These are phyloP conservation scores for Camelina neglecta DNA, from an alignment of 345 rosid genomes.

Conservation along the genomic window DNA sequence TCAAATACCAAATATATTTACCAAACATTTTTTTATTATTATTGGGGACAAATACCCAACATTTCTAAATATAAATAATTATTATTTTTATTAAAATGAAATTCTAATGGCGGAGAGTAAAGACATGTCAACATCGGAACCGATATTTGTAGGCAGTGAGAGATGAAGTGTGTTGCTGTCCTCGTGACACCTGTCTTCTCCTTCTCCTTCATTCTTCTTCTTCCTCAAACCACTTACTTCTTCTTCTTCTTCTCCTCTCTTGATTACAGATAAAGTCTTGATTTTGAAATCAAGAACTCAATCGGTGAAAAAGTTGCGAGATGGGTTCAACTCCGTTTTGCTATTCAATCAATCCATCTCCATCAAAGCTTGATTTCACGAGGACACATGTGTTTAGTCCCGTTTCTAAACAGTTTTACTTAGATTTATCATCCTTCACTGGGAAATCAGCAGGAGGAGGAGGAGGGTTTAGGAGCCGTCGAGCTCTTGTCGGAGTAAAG, in stretches of 20 bases:
- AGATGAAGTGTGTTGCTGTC: slow-evolving; percentile 34
- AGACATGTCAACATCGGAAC: slow-evolving; percentile 21
- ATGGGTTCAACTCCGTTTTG: slow-evolving; percentile 72
- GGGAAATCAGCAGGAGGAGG: slow-evolving; percentile 44
- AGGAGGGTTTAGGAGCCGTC: slow-evolving; percentile 40
- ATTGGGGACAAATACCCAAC: too few species aligned
- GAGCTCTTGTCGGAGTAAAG: slow-evolving; percentile 43
- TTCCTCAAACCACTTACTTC: slow-evolving; percentile 34
- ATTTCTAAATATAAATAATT: background rate
- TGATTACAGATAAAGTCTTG: background rate
- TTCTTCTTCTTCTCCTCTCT: slow-evolving; percentile 2
- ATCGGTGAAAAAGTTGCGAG: background rate
- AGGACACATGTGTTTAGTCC: slow-evolving; percentile 56
- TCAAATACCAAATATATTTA: background rate
- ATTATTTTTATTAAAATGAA: background rate
- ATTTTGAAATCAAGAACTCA: background rate
- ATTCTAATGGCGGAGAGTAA: slow-evolving; percentile 37
- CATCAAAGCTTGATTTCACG: slow-evolving; percentile 52
- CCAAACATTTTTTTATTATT: background rate
- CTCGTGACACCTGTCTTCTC: slow-evolving; percentile 51
- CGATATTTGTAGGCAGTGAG: slow-evolving; percentile 39
- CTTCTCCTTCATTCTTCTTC: background rate
- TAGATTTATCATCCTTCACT: slow-evolving; percentile 53
- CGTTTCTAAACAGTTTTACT: slow-evolving; percentile 36
- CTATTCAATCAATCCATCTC: slow-evolving; percentile 55